Base-by-base conservation (phyloP, 192 early-diverging fungal genomes). In the Entomortierella beljakovae region DNA sequence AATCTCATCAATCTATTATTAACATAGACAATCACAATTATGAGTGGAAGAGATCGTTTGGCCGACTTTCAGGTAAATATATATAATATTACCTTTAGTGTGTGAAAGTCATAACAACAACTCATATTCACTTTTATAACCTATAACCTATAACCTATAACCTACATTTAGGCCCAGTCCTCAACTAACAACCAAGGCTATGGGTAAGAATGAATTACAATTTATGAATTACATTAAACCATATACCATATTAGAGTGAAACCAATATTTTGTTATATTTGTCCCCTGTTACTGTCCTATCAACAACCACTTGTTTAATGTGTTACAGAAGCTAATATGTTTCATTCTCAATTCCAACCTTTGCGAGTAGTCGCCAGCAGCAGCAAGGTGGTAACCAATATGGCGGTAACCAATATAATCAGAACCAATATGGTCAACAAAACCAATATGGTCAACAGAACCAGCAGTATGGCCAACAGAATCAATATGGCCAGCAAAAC, bases 11-110 rank as follows among this genome's bases (percentile, higher is more conserved):
- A 33, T n/a, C 35, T 38, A 37, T 26, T n/a, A 54, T 38, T 10
- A 3, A 20, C 38, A 18, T 40, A 34, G 20, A 6, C 20, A 34
- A 56, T 29, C 8, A 59, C n/a, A 42, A 32, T 32, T 48, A 79
- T 79, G 75, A 79, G 75, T 58, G 75, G 75, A 64, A 64, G 75
- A 79, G 75, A 79, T 70, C 75, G 75, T 49, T 61, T 79, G 61
- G 75, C 75, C 62, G 75, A 79, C 56, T 79, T 79, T 57, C 66
- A 70, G 75, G 75, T 79, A 62, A 64, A 15, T 7, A 18, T 20
- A 28, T 2, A 16, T 25, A 31, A 46, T 20, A 10, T 46, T 46
- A 35, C 61, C 16, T 25, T 18, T 9, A 9, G 22, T n/a, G n/a
- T n/a, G n/a, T n/a, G n/a, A n/a, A n/a, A n/a, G n/a, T n/a, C n/a